Percentiles rank a stretch among this genome's conserved stretches.
Evolutionary conservation across 1,284 basidiomycete species (phyloP).

Genomic region (Ganoderma resinaceum): DNA sequence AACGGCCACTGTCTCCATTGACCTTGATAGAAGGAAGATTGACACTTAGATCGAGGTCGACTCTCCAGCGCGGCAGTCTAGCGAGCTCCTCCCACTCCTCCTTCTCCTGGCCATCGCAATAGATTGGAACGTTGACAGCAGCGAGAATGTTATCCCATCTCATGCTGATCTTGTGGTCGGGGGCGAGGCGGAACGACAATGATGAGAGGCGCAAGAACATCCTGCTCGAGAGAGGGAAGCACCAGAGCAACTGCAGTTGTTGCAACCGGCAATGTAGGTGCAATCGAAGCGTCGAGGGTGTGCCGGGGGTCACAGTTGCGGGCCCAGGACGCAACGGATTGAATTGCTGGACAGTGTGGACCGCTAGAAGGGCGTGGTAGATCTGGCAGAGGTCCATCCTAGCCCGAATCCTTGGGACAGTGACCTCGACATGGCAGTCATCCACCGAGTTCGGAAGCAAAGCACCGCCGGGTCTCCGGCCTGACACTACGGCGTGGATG

Average conservation of each 20-base stretch:
- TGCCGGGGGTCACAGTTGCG: slow-evolving; percentile 15
- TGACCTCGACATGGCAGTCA: slow-evolving; percentile 33
- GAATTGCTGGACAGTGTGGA: slow-evolving; percentile 59
- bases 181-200: slow-evolving; percentile 40
- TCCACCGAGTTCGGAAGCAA: slow-evolving; percentile 32
- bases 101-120: slow-evolving; percentile 42
- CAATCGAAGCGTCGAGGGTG: slow-evolving; percentile 32
- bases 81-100: slow-evolving; percentile 83
- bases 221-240: slow-evolving; percentile 53
- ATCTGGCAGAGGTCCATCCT: slow-evolving; percentile 63
- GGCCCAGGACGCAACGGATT: slow-evolving; percentile 35
- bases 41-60: slow-evolving; percentile 39
- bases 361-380: slow-evolving; percentile 77
- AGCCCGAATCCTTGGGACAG: slow-evolving; percentile 30
- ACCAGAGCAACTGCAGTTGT: slow-evolving; percentile 52
- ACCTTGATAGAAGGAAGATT: slow-evolving; percentile 49
- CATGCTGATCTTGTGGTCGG: slow-evolving; percentile 24
- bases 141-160: slow-evolving; percentile 50
- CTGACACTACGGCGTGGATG: slow-evolving; percentile 47
- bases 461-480: slow-evolving; percentile 34
- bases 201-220: slow-evolving; percentile 56
- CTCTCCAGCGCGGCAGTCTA: slow-evolving; percentile 65
- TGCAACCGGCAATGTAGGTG: slow-evolving; percentile 41
- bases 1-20: slow-evolving; percentile 68
- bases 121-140: slow-evolving; percentile 49